Base-by-base conservation (phyloP, 2,329 filamentous ascomycete genomes). In the Cladosporium sp. region DNA sequence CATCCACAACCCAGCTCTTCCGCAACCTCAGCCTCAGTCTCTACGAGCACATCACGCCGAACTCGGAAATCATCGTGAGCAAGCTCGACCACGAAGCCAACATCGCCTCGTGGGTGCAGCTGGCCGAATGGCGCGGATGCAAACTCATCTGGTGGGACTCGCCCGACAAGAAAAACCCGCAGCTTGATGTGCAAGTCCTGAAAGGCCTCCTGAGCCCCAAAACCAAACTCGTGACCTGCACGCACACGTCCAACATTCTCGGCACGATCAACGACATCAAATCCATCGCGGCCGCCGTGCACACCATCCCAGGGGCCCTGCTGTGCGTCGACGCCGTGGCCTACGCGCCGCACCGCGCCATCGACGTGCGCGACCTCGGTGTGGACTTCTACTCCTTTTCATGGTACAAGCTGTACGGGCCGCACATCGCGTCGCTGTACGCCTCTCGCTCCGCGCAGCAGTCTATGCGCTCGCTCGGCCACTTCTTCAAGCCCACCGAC, bases 401-500 rank as follows among this genome's bases (percentile, higher is more conserved):
- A 0, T 91, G 86, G 87, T 91, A 91, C 70, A 92, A 92, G 65
- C 80, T 90, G 1, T 91, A 86, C 62, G 88, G 87, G 0, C 87
- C 88, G 1, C 88, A 91, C 58, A 75, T 90, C 1, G 77, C 86
- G 0, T 79, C 85, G 56, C 71, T 92, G 1, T 92, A 89, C 62
- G 85, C 79, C 4, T 80, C 80, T 19, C 71, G 72, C 4, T 61
- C 67, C 0, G 82, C 80, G 0, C 81, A 85, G 53, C 61, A 76
- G 13, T 66, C 76, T 42, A 71, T 89, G 49, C 69, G 69, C 4
- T 79, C 81, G 0, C 66, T 84, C 0, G 79, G 80, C 0, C 85
- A 89, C 62, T 88, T 79, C 70, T 89, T 89, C 73, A 88, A 87
- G 60, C 52, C 58, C 7, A 62, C 58, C 0, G 68, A 72, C 5